phyloP scores from a whole-genome alignment of 192 early-diverging fungal genomes.

The Gamsiella multidivaricata region DNA sequence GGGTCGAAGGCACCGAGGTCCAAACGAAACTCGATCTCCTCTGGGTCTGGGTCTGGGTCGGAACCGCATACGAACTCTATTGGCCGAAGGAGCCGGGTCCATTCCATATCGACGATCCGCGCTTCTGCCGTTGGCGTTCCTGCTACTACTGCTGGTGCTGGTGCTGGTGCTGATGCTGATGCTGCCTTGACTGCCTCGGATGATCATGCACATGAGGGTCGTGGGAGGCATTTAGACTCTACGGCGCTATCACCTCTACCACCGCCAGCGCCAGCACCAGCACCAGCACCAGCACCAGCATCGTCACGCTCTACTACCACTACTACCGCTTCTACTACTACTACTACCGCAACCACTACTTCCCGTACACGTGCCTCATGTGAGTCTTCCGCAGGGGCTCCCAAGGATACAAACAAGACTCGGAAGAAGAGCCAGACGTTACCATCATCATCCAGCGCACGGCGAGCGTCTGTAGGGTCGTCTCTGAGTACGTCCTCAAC shows the following conservation, averaged over 20 bases:
- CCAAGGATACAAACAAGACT: slow-evolving; percentile 7
- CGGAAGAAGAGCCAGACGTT: slow-evolving; percentile 5
- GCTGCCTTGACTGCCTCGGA: too few relatives aligned
- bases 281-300: too few relatives aligned
- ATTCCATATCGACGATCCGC: slow-evolving; percentile 37
- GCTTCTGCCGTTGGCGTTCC: not conserved
- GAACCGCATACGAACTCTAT: not conserved
- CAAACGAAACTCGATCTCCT: slow-evolving; percentile 28
- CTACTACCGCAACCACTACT: slow-evolving; percentile 4
- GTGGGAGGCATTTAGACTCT: too few relatives aligned
- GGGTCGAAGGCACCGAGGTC: slow-evolving; percentile 4
- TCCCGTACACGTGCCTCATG: not conserved
- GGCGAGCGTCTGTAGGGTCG: slow-evolving; percentile 15
- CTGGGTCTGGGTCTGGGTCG: slow-evolving; percentile 7
- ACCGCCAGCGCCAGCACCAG: too few relatives aligned
- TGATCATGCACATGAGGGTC: too few relatives aligned
- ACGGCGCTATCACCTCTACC: too few relatives aligned
- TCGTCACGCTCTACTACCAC: too few relatives aligned
- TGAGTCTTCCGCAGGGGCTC: slow-evolving; percentile 2
- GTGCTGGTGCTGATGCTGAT: too few relatives aligned
- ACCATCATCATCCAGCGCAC: not conserved
- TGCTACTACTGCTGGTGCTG: not conserved
- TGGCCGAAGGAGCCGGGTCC: slow-evolving; percentile 20
- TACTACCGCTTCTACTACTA: too few relatives aligned
- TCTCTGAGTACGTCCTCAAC: slow-evolving; percentile 21